A percentile compares a stretch with the other conserved stretches of the same genome.
These are phyloP conservation scores for Moniliophthora roreri DNA, from an alignment of 1,284 basidiomycete genomes.

Conservation along the genomic window DNA sequence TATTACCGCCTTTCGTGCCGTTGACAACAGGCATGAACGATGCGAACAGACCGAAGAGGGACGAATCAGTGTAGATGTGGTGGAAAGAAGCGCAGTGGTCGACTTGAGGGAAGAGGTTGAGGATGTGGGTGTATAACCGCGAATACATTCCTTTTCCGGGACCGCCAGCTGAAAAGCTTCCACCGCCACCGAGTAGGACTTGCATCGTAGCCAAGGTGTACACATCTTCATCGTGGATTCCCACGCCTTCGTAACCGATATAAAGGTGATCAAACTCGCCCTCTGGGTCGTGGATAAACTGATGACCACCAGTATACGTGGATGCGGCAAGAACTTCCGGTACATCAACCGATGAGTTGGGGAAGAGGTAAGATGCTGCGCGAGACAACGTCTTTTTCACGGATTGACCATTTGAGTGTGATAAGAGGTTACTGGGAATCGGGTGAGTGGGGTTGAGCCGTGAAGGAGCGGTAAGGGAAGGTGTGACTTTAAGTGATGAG, in stretches of 20 bases:
- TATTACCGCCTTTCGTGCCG: conserved; percentile 56
- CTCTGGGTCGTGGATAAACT: conserved; percentile 67
- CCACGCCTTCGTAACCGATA: conserved; percentile 89
- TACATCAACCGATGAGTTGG: conserved; percentile 35
- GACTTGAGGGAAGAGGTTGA: conserved; percentile 4
- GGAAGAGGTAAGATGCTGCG: conserved; percentile 71
- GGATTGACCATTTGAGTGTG: conserved; percentile 51
- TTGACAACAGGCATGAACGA: conserved; percentile 78
- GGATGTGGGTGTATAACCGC: conserved; percentile 54
- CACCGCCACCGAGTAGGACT: conserved; percentile 93
- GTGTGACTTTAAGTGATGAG: conserved; percentile 59
- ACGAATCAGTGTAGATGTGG: conserved; percentile 95
- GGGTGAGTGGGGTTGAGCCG: conserved; percentile 27
- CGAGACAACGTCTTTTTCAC: conserved; percentile 70
- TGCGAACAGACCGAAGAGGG: conserved; percentile 91
- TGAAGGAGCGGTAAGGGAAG: conserved; percentile 29
- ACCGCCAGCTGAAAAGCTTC: conserved; percentile 93
- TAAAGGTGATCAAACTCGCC: conserved; percentile 93
- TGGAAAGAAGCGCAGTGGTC: conserved; percentile 79
- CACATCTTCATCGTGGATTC: conserved; percentile 92
- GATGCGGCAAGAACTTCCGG: conserved; percentile 44
- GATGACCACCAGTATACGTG: conserved; percentile 85
- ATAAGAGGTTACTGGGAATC: conserved; percentile 48
- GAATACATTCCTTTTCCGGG: conserved; percentile 99
- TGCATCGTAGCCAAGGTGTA: conserved; percentile 95